Percentiles rank a stretch among this genome's conserved stretches.
Evolutionary conservation across 768 basidiomycete species (phyloP).

Genomic region (Brasilioporus rufonigricans): DNA sequence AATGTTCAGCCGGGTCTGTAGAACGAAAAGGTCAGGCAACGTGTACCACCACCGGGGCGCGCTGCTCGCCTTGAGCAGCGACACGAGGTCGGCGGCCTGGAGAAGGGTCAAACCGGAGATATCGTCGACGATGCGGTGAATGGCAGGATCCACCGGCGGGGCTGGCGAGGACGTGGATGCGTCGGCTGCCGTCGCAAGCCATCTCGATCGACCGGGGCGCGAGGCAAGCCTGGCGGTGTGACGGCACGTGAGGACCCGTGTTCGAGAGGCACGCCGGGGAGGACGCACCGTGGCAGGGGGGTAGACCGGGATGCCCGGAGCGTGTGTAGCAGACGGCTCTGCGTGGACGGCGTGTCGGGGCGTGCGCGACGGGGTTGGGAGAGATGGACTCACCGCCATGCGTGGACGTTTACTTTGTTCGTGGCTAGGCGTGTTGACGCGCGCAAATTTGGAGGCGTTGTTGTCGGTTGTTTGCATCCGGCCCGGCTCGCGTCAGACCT

Average conservation of each 20-base stretch:
- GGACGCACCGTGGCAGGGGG: slow-evolving; percentile 13
- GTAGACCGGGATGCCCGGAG: slow-evolving; percentile 19
- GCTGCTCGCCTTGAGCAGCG: slow-evolving; percentile 75
- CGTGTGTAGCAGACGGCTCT: slow-evolving; percentile 23
- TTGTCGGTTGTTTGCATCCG: slow-evolving; percentile 15
- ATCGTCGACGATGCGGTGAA: slow-evolving; percentile 86
- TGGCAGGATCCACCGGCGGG: slow-evolving; percentile 55
- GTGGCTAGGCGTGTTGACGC: background rate
- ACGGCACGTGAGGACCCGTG: slow-evolving; percentile 1
- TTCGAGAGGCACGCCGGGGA: background rate
- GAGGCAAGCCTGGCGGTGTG: slow-evolving; percentile 17
- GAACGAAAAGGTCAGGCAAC: background rate
- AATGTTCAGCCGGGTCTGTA: slow-evolving; percentile 87
- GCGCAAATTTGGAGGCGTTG: slow-evolving; percentile 23
- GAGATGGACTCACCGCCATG: slow-evolving; percentile 26
- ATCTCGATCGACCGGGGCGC: slow-evolving; percentile 44
- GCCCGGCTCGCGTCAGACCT: no score
- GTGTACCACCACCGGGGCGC: background rate
- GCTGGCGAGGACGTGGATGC: slow-evolving; percentile 41
- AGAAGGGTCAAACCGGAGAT: slow-evolving; percentile 86
- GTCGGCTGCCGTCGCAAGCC: slow-evolving; percentile 51
- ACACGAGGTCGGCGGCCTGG: slow-evolving; percentile 93
- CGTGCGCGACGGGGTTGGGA: background rate
- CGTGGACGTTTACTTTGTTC: background rate
- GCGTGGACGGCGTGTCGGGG: background rate